Percentiles rank a stretch among this genome's conserved stretches.
Conservation (phyloP, 108 stramenopile species). For the Nannochloropsis gaditana region DNA sequence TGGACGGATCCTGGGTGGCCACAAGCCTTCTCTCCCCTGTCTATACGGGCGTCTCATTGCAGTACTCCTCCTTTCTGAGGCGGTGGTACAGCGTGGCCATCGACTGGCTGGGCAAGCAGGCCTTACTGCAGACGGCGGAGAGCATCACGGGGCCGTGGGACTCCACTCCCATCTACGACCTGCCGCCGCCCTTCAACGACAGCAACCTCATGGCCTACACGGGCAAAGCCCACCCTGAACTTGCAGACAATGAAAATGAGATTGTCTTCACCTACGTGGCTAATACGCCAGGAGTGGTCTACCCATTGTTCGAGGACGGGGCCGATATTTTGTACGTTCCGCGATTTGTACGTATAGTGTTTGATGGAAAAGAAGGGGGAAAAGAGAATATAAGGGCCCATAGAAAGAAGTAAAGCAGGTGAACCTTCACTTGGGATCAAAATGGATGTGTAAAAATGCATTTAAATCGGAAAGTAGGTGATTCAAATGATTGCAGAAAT, state of each 20-base stretch:
- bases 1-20: neutral
- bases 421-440: neutral
- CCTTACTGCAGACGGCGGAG: neutral
- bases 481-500: neutral
- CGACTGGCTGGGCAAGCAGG: neutral
- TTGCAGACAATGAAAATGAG: neutral
- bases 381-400: neutral
- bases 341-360: neutral
- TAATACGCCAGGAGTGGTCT: neutral
- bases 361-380: neutral
- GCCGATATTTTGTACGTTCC: neutral
- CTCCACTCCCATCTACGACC: neutral
- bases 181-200: neutral
- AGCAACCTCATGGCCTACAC: neutral
- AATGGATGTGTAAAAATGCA: neutral
- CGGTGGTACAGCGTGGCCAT: neutral
- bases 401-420: neutral
- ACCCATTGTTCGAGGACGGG: slow-evolving; percentile 7
- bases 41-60: neutral
- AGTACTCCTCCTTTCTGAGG: neutral
- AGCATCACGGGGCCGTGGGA: neutral
- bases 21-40: neutral
- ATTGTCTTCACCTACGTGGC: slow-evolving; percentile 9
- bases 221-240: slow-evolving; percentile 19
- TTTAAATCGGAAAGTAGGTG: neutral